Evolutionary conservation across 2,329 filamentous ascomycete species (phyloP), one percentile per base, ranked within the genome.

Genomic region (Diplodia intermedia): DNA sequence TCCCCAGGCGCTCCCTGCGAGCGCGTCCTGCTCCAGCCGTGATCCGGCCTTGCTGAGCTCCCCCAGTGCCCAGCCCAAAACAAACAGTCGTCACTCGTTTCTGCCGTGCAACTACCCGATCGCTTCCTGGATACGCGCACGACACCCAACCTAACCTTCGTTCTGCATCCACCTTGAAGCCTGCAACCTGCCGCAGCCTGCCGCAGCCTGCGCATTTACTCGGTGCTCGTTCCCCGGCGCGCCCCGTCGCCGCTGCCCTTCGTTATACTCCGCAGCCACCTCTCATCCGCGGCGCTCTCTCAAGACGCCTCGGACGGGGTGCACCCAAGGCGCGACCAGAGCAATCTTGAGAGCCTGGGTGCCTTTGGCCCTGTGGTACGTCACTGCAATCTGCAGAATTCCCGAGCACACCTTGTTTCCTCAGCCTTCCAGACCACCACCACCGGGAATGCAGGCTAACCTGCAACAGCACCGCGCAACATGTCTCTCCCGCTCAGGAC

Each of bases 401-500:
- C 12, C 40, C 57, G 15, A 29, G 9, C 18, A 47, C 26, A 31
- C 12, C 15, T 23, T 62, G 57, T 50, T 31, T 33, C n/a, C 54
- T 29, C 49, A 33, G 40, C 18, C 36, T 26, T 20, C 23, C 29
- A 55, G 60, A 52, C 29, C 60, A 36, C 20, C 65, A 40, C 20
- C 18, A n/a, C 52, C 52, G 11, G 67, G 61, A 68, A 68, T 70
- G 66, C 70, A 68, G 69, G 69, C 68, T 63, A 56, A 66, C 33
- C 53, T 14, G 40, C 65, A 57, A 54, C 60, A 69, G 66, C 71
- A 60, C 47, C 62, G 52, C 62, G 29, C 72, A 72, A 69, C 71
- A 80, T 80, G 77, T 85, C 85, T 73, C 78, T 85, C 71, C 85
- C 85, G 69, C 84, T 82, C 72, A 85, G 90, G 78, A 90, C 91